These are phyloP conservation scores for Begonia masoniana DNA, from an alignment of 306 rosid species.

Conservation along the genomic window DNA sequence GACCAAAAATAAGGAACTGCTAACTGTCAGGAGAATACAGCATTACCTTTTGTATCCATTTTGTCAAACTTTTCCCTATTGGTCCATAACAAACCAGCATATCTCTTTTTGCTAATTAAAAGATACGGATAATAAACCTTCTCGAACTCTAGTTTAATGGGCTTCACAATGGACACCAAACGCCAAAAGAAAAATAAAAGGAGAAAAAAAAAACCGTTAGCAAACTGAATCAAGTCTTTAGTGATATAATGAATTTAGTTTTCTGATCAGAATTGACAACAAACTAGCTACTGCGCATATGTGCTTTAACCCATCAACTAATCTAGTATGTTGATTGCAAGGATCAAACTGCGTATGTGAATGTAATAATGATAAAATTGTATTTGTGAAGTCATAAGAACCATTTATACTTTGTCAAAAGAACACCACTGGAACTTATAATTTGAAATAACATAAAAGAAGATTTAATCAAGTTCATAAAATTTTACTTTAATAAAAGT, in stretches of 20 bases:
- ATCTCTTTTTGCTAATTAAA: slow-evolving; percentile 94
- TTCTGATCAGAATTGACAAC: too few species aligned
- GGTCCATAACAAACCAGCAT: slow-evolving; percentile 96
- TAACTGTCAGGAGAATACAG: slow-evolving; percentile 5
- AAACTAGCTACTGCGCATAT: too few species aligned
- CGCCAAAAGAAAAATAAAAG: slow-evolving; percentile 5
- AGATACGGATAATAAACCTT: slow-evolving; percentile 91
- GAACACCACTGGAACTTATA: too few species aligned
- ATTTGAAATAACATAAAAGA: background rate
- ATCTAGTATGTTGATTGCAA: too few species aligned
- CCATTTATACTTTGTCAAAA: too few species aligned
- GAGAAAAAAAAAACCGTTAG: background rate
- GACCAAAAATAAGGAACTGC: slow-evolving; percentile 1
- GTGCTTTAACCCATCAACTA: too few species aligned
- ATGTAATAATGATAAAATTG: too few species aligned
- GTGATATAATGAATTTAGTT: too few species aligned
- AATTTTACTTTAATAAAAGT: slow-evolving; percentile 58
- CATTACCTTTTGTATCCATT: slow-evolving; percentile 94
- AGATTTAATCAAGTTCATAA: background rate
- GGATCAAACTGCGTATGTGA: too few species aligned
- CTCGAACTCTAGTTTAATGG: slow-evolving; percentile 95
- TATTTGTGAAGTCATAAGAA: too few species aligned
- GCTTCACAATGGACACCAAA: slow-evolving; percentile 37
- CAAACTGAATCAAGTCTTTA: too few species aligned
- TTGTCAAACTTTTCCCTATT: slow-evolving; percentile 64